These are phyloP conservation scores for Amanita polypyramis DNA, from an alignment of 768 basidiomycete genomes.

Conservation along the genomic window DNA sequence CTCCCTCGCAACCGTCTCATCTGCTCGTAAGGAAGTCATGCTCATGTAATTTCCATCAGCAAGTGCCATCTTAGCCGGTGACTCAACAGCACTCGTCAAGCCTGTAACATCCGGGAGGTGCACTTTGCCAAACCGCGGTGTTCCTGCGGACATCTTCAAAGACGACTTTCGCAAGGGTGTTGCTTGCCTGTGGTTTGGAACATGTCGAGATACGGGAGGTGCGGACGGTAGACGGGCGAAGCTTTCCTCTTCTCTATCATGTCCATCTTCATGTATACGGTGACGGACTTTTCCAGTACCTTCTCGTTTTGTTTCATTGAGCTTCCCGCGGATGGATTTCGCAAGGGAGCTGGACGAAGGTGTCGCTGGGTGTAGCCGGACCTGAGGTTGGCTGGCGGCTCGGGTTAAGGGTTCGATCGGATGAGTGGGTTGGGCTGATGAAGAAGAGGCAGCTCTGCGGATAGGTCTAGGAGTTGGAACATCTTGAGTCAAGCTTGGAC, in stretches of 20 bases:
- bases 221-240: neutral
- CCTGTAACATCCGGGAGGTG: constrained; percentile 80
- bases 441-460: neutral
- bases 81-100: constrained; percentile 65
- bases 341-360: constrained; percentile 36
- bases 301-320: constrained; percentile 2
- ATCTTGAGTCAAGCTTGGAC: neutral
- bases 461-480: constrained; percentile 16
- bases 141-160: constrained; percentile 17
- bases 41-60: constrained; percentile 29
- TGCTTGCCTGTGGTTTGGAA: constrained; percentile 8
- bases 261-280: neutral
- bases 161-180: constrained; percentile 14
- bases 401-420: constrained; percentile 22
- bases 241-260: neutral
- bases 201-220: constrained; percentile 1
- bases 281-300: neutral
- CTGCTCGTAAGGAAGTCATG: constrained; percentile 30
- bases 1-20: constrained; percentile 38
- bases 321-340: neutral
- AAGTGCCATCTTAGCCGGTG: constrained; percentile 45
- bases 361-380: constrained; percentile 49
- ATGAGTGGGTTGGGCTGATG: neutral
- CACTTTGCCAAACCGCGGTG: constrained; percentile 24
- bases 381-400: constrained; percentile 30